Base-by-base conservation (phyloP, 2,329 filamentous ascomycete species). In the Epichloe scottii region DNA sequence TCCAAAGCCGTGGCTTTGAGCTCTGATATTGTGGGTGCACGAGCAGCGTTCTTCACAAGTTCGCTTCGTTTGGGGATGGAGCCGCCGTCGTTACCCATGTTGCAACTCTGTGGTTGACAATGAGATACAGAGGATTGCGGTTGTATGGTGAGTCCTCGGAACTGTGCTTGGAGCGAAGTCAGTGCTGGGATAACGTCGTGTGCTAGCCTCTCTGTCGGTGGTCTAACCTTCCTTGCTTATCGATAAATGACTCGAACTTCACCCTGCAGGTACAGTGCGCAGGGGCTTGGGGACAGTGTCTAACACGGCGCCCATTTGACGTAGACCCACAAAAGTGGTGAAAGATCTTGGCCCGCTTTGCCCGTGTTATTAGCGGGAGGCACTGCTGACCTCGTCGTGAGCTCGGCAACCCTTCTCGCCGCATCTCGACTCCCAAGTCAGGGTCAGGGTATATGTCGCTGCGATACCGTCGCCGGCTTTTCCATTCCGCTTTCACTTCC, bases 11-110 rank as follows among this genome's bases (percentile, higher is more conserved):
- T 85, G 57, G 93, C 89, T 71, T 97, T 97, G 52, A 95, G 72
- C 71, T 97, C 86, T 45, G 87, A 84, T 30, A 88, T 78, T 35
- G 87, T 94, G 21, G 86, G 87, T 48, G 82, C 78, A 60, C 88
- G 86, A 41, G 90, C 89, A 30, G 90, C 89, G 68, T 91, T 85
- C 70, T 95, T 95, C 66, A 98, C 93, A 44, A 98, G 87, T 69
- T 98, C 94, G 63, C 89, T 86, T 34, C 94, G 87, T 56, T 86
- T 97, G 5, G 93, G 93, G 59, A 98, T 98, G 59, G 88, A 91
- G 65, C 93, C 93, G 59, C 93, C 93, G 67, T 98, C 93, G 71
- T 98, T 98, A 66, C 93, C 93, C 93, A 98, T 50, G 21, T 14
- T 46, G 48, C 41, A 23, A n/a, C 17, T 11, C n/a, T 15, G 15